Base-by-base conservation (phyloP, 2,329 filamentous ascomycete species). In the Aspergillus sp. region DNA sequence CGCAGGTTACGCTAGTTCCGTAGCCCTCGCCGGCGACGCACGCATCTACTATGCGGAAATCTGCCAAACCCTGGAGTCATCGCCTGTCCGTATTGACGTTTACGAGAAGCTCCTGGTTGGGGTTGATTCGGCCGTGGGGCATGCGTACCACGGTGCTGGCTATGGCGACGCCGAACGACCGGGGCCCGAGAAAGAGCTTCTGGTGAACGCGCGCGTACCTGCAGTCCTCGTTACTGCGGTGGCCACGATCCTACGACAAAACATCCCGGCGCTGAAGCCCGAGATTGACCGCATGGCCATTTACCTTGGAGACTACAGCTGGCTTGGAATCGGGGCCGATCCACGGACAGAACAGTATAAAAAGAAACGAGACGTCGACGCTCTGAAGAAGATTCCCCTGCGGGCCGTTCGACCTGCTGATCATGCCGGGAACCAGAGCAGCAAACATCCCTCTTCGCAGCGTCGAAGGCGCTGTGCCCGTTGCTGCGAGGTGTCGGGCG, bases 251-350 rank as follows among this genome's bases (percentile, higher is more conserved):
- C 52, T 78, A 1, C 64, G 59, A 1, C 64, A 61, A 13, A 64
- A 60, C 0, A 58, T 86, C 16, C 66, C 65, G 0, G 64, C 67
- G 13, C 70, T 88, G 33, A 68, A 72, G 25, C 64, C 64, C 4
- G 67, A 72, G 34, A 69, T 78, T 8, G 76, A 91, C 43, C 70
- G 75, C 16, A 72, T 78, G 7, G 71, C 71, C 39, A 67, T 93
- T 30, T 83, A 82, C 60, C 82, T 86, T 57, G 74, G 75, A 30
- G 75, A 91, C 51, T 84, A 78, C 34, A 68, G 68, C 30, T 72
- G 83, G 52, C 66, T 91, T 8, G 80, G 81, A 4, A 64, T 85
- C 10, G 69, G 72, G 7, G 71, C 78, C 33, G 74, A 78, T 37
- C 58, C 59, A 10, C 61, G 63, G 12, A 72, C 69, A 4, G 73